These are phyloP conservation scores for Cryptosporidium bovis DNA, from an alignment of 169 alveolate species.

Conservation along the genomic window DNA sequence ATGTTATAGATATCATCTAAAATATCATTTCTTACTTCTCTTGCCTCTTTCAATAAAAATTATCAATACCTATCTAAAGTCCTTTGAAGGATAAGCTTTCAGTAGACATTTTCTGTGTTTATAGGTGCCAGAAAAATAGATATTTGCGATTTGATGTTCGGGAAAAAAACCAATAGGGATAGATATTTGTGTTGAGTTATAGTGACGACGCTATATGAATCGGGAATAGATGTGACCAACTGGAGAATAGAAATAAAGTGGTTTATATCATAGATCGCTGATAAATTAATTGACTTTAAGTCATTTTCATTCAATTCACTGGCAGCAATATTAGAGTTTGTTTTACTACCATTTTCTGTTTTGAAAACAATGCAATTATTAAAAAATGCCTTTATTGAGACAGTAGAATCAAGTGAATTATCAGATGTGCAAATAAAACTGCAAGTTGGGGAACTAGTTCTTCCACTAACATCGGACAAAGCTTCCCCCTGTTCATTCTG, in stretches of 20 bases:
- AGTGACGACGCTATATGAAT: conserved; percentile 52
- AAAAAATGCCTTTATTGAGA: conserved; percentile 47
- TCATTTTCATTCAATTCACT: neutral
- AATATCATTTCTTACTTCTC: too few species aligned
- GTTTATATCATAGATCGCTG: conserved; percentile 50
- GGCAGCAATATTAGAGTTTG: conserved; percentile 19
- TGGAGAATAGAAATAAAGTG: conserved; percentile 58
- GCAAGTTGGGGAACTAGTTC: neutral
- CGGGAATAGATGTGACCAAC: conserved; percentile 19
- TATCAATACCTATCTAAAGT: too few species aligned
- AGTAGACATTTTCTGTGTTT: neutral
- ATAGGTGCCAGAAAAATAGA: conserved; percentile 53
- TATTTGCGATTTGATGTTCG: conserved; percentile 50
- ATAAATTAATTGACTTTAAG: conserved; percentile 1
- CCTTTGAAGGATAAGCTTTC: too few species aligned
- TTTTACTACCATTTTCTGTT: conserved; percentile 4
- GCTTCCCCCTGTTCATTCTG: conserved; percentile 9
- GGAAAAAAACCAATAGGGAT: conserved; percentile 54
- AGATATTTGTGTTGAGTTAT: conserved; percentile 52
- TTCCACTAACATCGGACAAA: too few species aligned
- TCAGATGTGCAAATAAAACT: conserved; percentile 53
- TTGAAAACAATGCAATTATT: conserved; percentile 51
- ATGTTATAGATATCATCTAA: too few species aligned
- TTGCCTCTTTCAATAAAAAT: too few species aligned
- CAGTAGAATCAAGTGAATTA: conserved; percentile 40